These are phyloP conservation scores for Trypanosomatidae sp. DNA, from an alignment of 208 protist species.

Conservation along the genomic window DNA sequence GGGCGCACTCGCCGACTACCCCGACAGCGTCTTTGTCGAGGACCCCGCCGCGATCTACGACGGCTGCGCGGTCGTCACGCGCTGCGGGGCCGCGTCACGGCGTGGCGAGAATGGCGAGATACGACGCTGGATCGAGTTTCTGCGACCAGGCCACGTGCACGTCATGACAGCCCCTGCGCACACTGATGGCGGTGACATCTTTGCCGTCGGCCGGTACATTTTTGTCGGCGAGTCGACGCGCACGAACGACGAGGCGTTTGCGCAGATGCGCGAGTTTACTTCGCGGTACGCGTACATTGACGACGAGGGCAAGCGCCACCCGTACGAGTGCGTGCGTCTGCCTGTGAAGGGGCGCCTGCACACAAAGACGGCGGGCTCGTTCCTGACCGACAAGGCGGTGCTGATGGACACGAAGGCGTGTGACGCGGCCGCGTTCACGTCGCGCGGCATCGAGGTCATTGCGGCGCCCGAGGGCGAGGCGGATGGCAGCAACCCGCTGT, in stretches of 20 bases:
- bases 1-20: constrained; percentile 17
- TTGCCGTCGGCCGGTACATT: constrained; percentile 25
- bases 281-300: constrained; percentile 2
- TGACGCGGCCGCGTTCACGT: constrained; percentile 22
- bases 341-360: constrained; percentile 20
- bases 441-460: constrained; percentile 20
- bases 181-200: constrained; percentile 29
- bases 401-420: constrained; percentile 19
- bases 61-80: constrained; percentile 23
- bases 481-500: constrained; percentile 23
- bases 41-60: constrained; percentile 35
- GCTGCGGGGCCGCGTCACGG: constrained; percentile 23
- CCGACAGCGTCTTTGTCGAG: constrained; percentile 43
- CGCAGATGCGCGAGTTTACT: constrained; percentile 28
- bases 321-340: constrained; percentile 21
- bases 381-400: constrained; percentile 14
- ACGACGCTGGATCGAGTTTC: constrained; percentile 9
- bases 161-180: constrained; percentile 22
- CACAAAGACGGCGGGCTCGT: constrained; percentile 24
- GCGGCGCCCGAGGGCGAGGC: constrained; percentile 14
- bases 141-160: constrained; percentile 13
- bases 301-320: constrained; percentile 7
- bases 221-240: constrained; percentile 34
- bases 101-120: constrained; percentile 24
- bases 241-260: constrained; percentile 25